Percentiles rank a stretch among this genome's conserved stretches.
These are phyloP conservation scores for Senna siamea DNA, from an alignment of 306 rosid genomes.

Conservation along the genomic window DNA sequence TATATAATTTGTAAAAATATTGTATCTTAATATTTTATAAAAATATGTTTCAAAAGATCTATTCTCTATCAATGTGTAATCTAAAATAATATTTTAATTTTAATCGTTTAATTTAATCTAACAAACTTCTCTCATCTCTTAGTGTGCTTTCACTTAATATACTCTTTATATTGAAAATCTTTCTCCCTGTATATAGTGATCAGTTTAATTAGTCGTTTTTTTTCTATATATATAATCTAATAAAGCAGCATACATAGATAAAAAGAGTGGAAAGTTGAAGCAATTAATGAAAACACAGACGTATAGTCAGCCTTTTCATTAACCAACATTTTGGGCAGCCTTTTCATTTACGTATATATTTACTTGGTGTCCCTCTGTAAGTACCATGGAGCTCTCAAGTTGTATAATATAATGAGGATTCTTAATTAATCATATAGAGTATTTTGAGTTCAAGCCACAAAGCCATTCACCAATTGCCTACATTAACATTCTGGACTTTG, in stretches of 20 bases:
- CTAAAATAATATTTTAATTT: no score
- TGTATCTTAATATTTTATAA: no score
- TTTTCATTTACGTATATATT: not conserved
- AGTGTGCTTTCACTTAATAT: no score
- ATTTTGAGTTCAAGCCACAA: not conserved
- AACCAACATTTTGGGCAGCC: constrained; percentile 7
- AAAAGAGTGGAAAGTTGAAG: not conserved
- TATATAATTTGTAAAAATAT: no score
- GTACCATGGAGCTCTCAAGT: not conserved
- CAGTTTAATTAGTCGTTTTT: not conserved
- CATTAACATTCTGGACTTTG: not conserved
- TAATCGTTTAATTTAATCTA: no score
- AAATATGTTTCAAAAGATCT: no score
- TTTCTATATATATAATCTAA: no score
- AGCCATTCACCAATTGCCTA: not conserved
- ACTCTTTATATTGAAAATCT: no score
- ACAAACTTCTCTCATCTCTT: no score
- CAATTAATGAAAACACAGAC: not conserved
- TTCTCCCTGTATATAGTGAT: constrained; percentile 26
- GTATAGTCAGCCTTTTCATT: constrained; percentile 29
- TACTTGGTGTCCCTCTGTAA: not conserved
- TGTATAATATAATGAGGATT: not conserved
- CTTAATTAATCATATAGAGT: no score
- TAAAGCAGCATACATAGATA: no score
- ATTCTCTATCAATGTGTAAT: no score